Percentiles rank a stretch among this genome's conserved stretches.
Conservation (phyloP, 768 basidiomycete species). For the Hygrocybe coccinea region DNA sequence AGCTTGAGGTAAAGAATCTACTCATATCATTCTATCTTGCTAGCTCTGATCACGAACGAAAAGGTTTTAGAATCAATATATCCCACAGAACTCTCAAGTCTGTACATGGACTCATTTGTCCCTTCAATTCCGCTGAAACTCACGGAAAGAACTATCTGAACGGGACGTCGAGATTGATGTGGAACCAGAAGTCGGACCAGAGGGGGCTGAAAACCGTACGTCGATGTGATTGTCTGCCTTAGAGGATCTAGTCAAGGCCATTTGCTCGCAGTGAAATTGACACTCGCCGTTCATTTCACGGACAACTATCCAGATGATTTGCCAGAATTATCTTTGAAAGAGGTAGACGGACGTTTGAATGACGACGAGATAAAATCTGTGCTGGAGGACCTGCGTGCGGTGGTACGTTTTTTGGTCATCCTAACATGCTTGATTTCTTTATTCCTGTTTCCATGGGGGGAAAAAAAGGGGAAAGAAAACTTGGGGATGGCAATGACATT, state of each 20-base stretch:
- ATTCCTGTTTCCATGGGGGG: conserved; percentile 6
- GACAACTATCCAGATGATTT: conserved; percentile 80
- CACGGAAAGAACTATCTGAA: conserved; percentile 75
- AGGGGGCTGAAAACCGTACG: conserved; percentile 57
- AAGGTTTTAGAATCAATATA: conserved; percentile 96
- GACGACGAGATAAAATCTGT: conserved; percentile 53
- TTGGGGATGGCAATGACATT: conserved; percentile 98
- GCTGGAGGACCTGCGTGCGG: conserved; percentile 50
- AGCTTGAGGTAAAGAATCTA: conserved; percentile 68
- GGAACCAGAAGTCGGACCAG: conserved; percentile 76
- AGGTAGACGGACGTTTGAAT: conserved; percentile 55
- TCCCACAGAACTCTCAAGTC: conserved; percentile 88
- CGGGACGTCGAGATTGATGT: conserved; percentile 76
- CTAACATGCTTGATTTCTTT: neutral
- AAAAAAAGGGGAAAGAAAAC: conserved; percentile 70
- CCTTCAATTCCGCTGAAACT: conserved; percentile 42
- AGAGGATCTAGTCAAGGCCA: conserved; percentile 6
- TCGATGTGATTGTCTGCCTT: conserved; percentile 12
- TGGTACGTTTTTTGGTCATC: conserved; percentile 39
- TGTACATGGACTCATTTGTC: conserved; percentile 40
- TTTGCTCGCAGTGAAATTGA: conserved; percentile 58
- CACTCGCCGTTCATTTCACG: conserved; percentile 70
- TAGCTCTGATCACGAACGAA: conserved; percentile 7
- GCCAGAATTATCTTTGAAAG: conserved; percentile 65
- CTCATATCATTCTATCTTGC: conserved; percentile 7